A percentile compares a stretch with the other conserved stretches of the same genome.
phyloP scores from a whole-genome alignment of 352 stramenopile genomes.

The Phytophthora pluvialis region DNA sequence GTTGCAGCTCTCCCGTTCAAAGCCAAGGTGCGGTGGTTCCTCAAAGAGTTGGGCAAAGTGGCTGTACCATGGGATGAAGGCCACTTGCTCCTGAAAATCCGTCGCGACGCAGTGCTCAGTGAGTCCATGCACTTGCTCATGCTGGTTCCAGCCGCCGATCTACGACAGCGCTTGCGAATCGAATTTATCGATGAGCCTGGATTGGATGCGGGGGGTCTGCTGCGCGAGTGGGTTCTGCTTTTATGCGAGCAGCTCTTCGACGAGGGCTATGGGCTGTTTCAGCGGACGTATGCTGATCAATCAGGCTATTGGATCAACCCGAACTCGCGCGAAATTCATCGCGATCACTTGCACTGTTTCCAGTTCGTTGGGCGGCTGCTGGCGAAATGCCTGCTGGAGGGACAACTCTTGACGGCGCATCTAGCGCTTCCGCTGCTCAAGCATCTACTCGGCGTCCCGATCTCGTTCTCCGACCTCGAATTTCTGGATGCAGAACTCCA shows the following conservation, averaged over 20 bases:
- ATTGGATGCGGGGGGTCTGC: slow-evolving; percentile 73
- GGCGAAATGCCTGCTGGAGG: slow-evolving; percentile 79
- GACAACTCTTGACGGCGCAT: slow-evolving; percentile 77
- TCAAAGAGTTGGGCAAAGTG: slow-evolving; percentile 80
- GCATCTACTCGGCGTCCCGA: slow-evolving; percentile 78
- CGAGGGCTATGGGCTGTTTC: slow-evolving; percentile 80
- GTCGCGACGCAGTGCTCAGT: slow-evolving; percentile 71
- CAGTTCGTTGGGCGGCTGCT: slow-evolving; percentile 81
- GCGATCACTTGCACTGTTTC: slow-evolving; percentile 77
- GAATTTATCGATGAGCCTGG: slow-evolving; percentile 87
- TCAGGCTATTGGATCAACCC: slow-evolving; percentile 87
- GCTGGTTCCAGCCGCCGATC: slow-evolving; percentile 70
- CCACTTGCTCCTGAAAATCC: slow-evolving; percentile 81
- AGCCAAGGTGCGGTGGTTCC: slow-evolving; percentile 80
- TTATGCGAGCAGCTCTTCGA: slow-evolving; percentile 83
- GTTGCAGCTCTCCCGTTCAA: slow-evolving; percentile 75
- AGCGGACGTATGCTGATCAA: slow-evolving; percentile 73
- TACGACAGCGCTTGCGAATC: slow-evolving; percentile 78
- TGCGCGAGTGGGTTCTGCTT: slow-evolving; percentile 83
- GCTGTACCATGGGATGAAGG: slow-evolving; percentile 81
- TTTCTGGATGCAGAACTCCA: slow-evolving; percentile 84
- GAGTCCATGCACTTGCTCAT: slow-evolving; percentile 88
- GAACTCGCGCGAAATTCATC: slow-evolving; percentile 69
- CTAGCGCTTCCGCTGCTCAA: slow-evolving; percentile 85
- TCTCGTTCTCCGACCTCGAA: slow-evolving; percentile 83